Percentiles rank a stretch among this genome's conserved stretches.
Conservation (phyloP, 441 rosid genomes). For the Erysimum cheiri region DNA sequence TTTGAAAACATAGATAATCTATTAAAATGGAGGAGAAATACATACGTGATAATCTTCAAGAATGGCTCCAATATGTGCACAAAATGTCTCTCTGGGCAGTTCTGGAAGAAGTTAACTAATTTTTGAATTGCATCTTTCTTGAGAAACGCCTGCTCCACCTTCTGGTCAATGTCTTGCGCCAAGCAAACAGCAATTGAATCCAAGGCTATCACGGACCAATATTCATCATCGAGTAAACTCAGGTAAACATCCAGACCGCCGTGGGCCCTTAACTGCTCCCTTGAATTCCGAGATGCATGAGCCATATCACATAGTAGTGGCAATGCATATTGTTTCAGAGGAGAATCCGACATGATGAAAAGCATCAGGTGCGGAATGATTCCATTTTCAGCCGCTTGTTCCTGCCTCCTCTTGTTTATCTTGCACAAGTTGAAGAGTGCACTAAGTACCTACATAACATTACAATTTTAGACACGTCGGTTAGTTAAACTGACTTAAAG, state of each 20-base stretch:
- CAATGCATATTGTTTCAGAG: constrained; percentile 83
- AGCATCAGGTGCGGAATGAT: constrained; percentile 95
- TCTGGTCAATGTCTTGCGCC: constrained; percentile 97
- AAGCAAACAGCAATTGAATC: constrained; percentile 98
- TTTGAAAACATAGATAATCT: constrained; percentile 6
- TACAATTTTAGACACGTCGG: neutral
- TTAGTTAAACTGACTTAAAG: constrained; percentile 2
- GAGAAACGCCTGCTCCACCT: constrained; percentile 92
- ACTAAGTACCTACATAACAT: constrained; percentile 70
- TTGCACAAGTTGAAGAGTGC: constrained; percentile 96
- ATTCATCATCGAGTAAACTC: constrained; percentile 86
- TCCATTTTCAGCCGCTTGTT: constrained; percentile 99
- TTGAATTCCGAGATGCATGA: constrained; percentile 96
- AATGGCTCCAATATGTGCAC: constrained; percentile 97
- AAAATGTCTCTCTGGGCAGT: constrained; percentile 95
- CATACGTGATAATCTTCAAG: constrained; percentile 88
- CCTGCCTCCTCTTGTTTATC: constrained; percentile 99
- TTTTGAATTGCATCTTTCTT: constrained; percentile 89
- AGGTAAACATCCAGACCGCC: constrained; percentile 95
- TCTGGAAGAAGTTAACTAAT: constrained; percentile 86
- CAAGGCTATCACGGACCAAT: constrained; percentile 92
- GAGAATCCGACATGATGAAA: constrained; percentile 78
- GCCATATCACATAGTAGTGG: constrained; percentile 98
- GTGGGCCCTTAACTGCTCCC: constrained; percentile 97
- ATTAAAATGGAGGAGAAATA: constrained; percentile 12